Conservation (phyloP, 2,329 filamentous ascomycete genomes). For the Calycina herbarum region DNA sequence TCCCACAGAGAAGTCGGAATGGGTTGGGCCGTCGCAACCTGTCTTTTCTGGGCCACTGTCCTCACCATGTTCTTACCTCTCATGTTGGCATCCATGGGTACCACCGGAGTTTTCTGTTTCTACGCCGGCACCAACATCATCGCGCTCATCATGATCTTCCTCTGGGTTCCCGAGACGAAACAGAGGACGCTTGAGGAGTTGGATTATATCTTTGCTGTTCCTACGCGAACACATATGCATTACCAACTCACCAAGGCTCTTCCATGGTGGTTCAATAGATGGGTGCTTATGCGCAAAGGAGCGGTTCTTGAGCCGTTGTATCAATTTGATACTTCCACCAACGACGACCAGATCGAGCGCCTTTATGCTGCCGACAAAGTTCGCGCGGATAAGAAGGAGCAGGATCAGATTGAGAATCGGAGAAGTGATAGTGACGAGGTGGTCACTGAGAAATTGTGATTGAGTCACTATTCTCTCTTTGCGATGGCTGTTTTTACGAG, state of each 20-base stretch:
- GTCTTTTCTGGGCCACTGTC: slow-evolving; percentile 59
- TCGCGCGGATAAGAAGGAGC: slow-evolving; percentile 16
- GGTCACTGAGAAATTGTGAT: slow-evolving; percentile 12
- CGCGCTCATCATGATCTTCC: slow-evolving; percentile 56
- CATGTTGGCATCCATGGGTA: slow-evolving; percentile 30
- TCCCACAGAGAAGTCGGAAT: slow-evolving; percentile 65
- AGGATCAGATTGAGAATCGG: slow-evolving; percentile 17
- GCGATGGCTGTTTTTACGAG: neutral
- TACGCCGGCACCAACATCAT: slow-evolving; percentile 58
- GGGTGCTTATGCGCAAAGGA: slow-evolving; percentile 38
- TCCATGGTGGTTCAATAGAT: slow-evolving; percentile 29
- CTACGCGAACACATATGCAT: slow-evolving; percentile 33
- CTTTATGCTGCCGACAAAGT: slow-evolving; percentile 21
- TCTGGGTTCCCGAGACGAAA: slow-evolving; percentile 61
- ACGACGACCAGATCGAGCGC: slow-evolving; percentile 20
- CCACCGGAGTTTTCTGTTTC: slow-evolving; percentile 49
- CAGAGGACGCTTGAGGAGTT: slow-evolving; percentile 40
- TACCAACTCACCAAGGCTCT: slow-evolving; percentile 35
- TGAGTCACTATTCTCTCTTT: neutral
- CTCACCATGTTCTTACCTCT: slow-evolving; percentile 54
- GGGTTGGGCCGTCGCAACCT: slow-evolving; percentile 62
- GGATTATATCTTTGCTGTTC: slow-evolving; percentile 49
- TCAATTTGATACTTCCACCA: slow-evolving; percentile 42
- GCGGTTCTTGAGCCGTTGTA: slow-evolving; percentile 52
- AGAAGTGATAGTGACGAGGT: neutral